Evolutionary conservation across 2,329 filamentous ascomycete species (phyloP).

Genomic region (Calonectria pseudoreteaudii): DNA sequence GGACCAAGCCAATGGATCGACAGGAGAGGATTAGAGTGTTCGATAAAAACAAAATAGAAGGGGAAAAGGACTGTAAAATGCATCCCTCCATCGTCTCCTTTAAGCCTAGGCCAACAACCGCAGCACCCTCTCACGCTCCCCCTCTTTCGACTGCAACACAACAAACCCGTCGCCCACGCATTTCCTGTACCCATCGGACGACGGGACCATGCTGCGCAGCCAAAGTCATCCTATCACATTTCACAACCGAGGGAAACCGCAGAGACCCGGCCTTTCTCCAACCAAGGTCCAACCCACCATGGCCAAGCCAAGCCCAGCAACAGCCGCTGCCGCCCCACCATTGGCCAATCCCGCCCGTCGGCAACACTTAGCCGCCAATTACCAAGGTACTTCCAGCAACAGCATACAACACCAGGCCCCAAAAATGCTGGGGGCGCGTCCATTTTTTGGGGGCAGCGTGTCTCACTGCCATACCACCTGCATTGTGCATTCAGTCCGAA

Average conservation of each 20-base stretch:
- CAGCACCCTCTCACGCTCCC: neutral
- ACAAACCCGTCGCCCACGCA: neutral
- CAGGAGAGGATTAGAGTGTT: neutral
- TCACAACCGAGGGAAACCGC: constrained; percentile 52
- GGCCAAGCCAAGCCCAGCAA: neutral
- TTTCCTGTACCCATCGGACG: constrained; percentile 21
- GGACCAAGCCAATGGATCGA: neutral
- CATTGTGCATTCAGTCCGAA: constrained; percentile 14
- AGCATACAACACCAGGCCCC: constrained; percentile 43
- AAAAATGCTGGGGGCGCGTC: neutral
- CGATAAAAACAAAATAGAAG: neutral
- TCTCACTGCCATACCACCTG: neutral
- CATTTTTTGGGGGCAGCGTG: neutral
- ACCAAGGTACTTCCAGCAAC: neutral
- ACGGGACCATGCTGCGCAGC: constrained; percentile 13
- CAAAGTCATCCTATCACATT: neutral
- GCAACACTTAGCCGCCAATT: constrained; percentile 37
- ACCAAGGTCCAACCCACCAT: constrained; percentile 37
- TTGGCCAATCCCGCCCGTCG: constrained; percentile 47
- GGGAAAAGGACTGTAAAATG: neutral
- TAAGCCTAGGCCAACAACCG: neutral
- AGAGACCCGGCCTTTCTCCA: constrained; percentile 34
- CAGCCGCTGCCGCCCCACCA: constrained; percentile 33
- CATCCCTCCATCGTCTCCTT: neutral
- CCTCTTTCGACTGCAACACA: constrained; percentile 3